Percentiles rank a stretch among this genome's conserved stretches.
These are phyloP conservation scores for Rhizophagus clarus DNA, from an alignment of 192 early-diverging fungal species.

Conservation along the genomic window DNA sequence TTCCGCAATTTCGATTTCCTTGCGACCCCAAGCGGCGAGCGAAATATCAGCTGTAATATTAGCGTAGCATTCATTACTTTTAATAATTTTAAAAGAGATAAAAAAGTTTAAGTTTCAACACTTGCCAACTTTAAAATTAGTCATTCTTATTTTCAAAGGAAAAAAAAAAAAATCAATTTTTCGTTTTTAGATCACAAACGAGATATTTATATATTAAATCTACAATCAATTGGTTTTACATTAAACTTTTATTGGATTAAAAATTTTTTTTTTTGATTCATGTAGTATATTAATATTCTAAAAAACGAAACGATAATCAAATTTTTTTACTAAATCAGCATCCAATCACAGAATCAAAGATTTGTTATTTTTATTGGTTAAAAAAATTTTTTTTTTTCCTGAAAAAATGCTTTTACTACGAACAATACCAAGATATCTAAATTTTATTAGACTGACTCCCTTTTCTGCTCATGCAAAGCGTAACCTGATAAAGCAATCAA, in stretches of 20 bases:
- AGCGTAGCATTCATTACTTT: background rate
- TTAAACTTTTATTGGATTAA: no score
- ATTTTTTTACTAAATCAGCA: no score
- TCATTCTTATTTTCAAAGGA: background rate
- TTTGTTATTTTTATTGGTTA: no score
- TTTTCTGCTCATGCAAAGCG: background rate
- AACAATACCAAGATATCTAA: background rate
- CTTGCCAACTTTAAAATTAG: constrained; percentile 9
- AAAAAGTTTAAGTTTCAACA: background rate
- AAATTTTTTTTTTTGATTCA: no score
- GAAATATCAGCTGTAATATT: constrained; percentile 37
- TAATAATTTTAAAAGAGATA: background rate
- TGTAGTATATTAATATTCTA: no score
- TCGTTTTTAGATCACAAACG: no score
- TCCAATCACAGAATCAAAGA: no score
- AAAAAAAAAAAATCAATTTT: no score
- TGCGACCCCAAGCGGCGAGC: constrained; percentile 91
- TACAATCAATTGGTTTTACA: no score
- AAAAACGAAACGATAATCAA: no score
- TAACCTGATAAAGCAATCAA: background rate
- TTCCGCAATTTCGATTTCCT: constrained; percentile 94
- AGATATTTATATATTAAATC: no score
- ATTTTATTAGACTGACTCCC: background rate
- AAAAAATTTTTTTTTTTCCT: background rate
- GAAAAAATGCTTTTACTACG: background rate